These are phyloP conservation scores for Phytophthora chlamydospora DNA, from an alignment of 352 stramenopile genomes.

Conservation along the genomic window DNA sequence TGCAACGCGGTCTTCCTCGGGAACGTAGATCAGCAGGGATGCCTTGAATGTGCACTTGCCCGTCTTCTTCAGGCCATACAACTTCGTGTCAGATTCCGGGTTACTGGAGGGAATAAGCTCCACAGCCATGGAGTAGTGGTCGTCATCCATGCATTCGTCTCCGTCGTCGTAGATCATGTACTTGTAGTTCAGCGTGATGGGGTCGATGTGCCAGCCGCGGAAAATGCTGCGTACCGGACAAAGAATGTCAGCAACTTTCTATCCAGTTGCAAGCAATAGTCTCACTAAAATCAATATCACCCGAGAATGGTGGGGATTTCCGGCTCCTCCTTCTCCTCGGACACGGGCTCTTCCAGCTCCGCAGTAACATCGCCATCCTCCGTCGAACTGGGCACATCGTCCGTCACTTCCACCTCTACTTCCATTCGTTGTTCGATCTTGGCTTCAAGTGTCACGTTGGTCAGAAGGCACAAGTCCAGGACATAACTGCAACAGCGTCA, in stretches of 20 bases:
- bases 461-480: slow-evolving; percentile 66
- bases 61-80: slow-evolving; percentile 66
- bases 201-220: slow-evolving; percentile 79
- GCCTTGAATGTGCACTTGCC: slow-evolving; percentile 62
- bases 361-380: slow-evolving; percentile 14
- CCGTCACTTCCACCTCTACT: slow-evolving; percentile 36
- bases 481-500: slow-evolving; percentile 41
- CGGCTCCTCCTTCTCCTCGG: slow-evolving; percentile 22
- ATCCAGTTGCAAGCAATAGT: background rate
- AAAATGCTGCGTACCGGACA: slow-evolving; percentile 55
- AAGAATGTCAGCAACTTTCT: slow-evolving; percentile 13
- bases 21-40: slow-evolving; percentile 55
- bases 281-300: slow-evolving; percentile 28
- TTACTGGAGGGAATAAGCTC: slow-evolving; percentile 62
- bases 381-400: slow-evolving; percentile 9
- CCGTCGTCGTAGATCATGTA: slow-evolving; percentile 81
- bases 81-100: slow-evolving; percentile 37
- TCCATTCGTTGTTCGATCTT: slow-evolving; percentile 28
- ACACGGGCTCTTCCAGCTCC: slow-evolving; percentile 18
- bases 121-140: slow-evolving; percentile 52
- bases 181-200: slow-evolving; percentile 80
- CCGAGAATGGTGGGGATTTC: slow-evolving; percentile 57
- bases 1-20: slow-evolving; percentile 44
- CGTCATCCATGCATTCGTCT: slow-evolving; percentile 58
- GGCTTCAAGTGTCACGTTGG: slow-evolving; percentile 63